Base-by-base conservation (phyloP, 2,329 filamentous ascomycete genomes). In the Stachybotrys elegans region DNA sequence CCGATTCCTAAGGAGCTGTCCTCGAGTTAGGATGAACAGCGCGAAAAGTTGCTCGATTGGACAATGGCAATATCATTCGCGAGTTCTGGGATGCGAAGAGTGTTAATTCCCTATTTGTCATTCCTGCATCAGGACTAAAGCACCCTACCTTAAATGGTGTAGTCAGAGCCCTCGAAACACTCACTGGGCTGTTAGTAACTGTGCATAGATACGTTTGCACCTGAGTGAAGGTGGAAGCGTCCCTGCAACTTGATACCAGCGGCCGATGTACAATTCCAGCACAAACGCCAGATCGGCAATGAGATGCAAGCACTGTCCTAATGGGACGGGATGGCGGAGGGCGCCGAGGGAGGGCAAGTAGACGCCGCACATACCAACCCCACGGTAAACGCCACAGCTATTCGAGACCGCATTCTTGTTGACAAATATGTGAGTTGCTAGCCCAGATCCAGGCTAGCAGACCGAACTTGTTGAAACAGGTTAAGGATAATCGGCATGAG, bases 221-320 rank as follows among this genome's bases (percentile, higher is more conserved):
- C 48, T 48, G 5, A 53, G 52, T 12, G 54, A 62, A 1, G 57
- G 59, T 5, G 58, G 57, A 5, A 56, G 37, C 22, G 58, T 62
- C 23, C 60, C 60, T 12, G 60, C 60, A 17, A 63, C 57, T 49
- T 63, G 58, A 40, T 61, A 62, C 60, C 59, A 62, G 37, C 58
- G 56, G 12, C 60, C 59, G 19, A 61, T 57, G 45, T 63, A 63
- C 14, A 57, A 50, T 23, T 53, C 49, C 23, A 62, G 51, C 16
- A 55, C 45, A 40, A 63, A 63, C 16, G 46, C 52, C 16, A 50
- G 42, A 43, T 63, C 60, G 20, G 55, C 46, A 6, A 51, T 48
- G 8, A 59, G 60, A 42, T 63, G 62, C 51, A 55, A 62, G 43
- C 60, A 63, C 12, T 50, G 40, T 20, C 60, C 59, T n/a, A n/a